phyloP scores from a whole-genome alignment of 495 filamentous ascomycete genomes.

The Hypoxylon crocopeplum region DNA sequence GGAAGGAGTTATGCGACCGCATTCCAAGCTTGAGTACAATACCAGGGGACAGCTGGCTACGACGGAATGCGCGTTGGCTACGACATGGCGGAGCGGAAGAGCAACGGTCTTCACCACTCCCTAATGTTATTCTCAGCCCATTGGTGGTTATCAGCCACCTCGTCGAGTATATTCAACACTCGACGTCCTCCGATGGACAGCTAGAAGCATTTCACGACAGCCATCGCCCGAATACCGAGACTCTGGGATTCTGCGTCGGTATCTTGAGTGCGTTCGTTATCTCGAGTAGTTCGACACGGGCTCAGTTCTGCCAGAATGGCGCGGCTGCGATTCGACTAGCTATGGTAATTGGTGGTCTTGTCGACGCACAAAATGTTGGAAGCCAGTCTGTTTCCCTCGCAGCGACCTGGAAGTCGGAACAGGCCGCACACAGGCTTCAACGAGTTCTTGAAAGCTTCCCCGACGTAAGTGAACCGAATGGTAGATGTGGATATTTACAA shows the following conservation, averaged over 20 bases:
- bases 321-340: constrained; percentile 50
- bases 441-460: constrained; percentile 34
- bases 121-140: constrained; percentile 47
- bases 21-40: neutral
- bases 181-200: neutral
- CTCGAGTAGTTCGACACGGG: constrained; percentile 27
- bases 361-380: constrained; percentile 32
- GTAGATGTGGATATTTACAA: neutral
- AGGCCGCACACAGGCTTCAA: constrained; percentile 21
- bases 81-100: neutral
- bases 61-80: neutral
- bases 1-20: neutral
- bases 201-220: neutral
- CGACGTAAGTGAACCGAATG: constrained; percentile 33
- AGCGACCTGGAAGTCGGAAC: constrained; percentile 33
- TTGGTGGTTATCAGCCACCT: constrained; percentile 49
- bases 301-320: constrained; percentile 41
- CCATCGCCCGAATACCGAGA: constrained; percentile 21
- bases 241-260: constrained; percentile 54
- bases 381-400: constrained; percentile 32
- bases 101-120: neutral
- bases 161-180: constrained; percentile 39
- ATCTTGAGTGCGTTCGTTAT: constrained; percentile 48
- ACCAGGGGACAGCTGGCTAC: neutral
- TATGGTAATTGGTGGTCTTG: constrained; percentile 42